These are phyloP conservation scores for Melastoma candidum DNA, from an alignment of 441 rosid species.

Conservation along the genomic window DNA sequence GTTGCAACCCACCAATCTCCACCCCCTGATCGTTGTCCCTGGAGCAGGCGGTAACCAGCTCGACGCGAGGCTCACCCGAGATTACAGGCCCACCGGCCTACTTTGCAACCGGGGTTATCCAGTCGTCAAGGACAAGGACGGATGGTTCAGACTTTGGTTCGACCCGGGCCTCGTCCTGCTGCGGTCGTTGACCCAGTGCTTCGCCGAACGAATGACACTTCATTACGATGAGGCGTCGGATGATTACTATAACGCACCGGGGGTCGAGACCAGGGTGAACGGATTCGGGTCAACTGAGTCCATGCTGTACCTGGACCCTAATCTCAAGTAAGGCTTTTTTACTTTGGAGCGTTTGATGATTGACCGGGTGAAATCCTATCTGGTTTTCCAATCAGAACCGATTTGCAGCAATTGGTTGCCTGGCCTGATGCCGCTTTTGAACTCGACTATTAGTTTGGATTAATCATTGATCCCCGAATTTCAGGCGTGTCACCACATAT, in stretches of 20 bases:
- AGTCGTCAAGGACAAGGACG: slow-evolving; percentile 32
- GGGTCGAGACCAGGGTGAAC: slow-evolving; percentile 56
- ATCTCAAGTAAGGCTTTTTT: slow-evolving; percentile 41
- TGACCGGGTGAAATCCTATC: too few species aligned
- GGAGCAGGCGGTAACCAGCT: slow-evolving; percentile 89
- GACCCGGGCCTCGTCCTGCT: slow-evolving; percentile 49
- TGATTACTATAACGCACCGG: slow-evolving; percentile 68
- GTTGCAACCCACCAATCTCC: slow-evolving; percentile 25
- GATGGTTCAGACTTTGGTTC: slow-evolving; percentile 91
- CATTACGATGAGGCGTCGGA: slow-evolving; percentile 44
- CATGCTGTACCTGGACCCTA: slow-evolving; percentile 59
- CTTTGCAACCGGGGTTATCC: slow-evolving; percentile 56
- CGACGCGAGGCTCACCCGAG: slow-evolving; percentile 51
- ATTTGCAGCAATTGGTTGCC: too few species aligned
- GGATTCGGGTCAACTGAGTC: slow-evolving; percentile 64
- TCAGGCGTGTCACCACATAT: slow-evolving; percentile 57
- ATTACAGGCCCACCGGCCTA: slow-evolving; percentile 40
- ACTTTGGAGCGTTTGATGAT: too few species aligned
- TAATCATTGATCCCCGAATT: not conserved
- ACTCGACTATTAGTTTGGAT: too few species aligned
- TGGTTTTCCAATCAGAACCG: too few species aligned
- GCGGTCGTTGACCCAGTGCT: slow-evolving; percentile 67
- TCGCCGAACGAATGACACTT: slow-evolving; percentile 65
- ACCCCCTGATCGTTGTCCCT: slow-evolving; percentile 69
- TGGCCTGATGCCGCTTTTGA: too few species aligned